phyloP scores from a whole-genome alignment of 1,139 yeast species.

The Taiozyma sp. region DNA sequence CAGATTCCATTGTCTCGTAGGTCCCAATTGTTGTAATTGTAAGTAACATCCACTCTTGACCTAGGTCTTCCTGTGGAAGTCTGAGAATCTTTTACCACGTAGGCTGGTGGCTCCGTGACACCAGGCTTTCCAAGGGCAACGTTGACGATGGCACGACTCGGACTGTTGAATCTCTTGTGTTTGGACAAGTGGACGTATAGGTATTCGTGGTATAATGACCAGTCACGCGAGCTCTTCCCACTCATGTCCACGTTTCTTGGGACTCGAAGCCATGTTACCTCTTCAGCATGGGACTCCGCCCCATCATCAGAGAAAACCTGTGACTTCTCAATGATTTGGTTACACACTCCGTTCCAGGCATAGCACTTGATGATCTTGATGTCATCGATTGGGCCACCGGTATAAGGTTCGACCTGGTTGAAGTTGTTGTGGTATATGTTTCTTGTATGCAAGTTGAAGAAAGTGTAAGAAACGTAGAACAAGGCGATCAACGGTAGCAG shows the following conservation, averaged over 20 bases:
- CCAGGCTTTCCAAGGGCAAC: slow-evolving; percentile 17
- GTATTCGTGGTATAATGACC: slow-evolving; percentile 15
- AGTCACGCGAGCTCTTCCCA: slow-evolving; percentile 6
- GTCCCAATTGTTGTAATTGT: slow-evolving; percentile 19
- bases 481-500: slow-evolving; percentile 12
- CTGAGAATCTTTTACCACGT: slow-evolving; percentile 19
- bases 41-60: slow-evolving; percentile 18
- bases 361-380: slow-evolving; percentile 19
- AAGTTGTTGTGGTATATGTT: slow-evolving; percentile 16
- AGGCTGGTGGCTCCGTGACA: slow-evolving; percentile 16
- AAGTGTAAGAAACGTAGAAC: slow-evolving; percentile 8
- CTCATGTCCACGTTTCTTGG: slow-evolving; percentile 15
- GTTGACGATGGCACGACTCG: slow-evolving; percentile 17
- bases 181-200: slow-evolving; percentile 17
- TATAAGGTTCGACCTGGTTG: slow-evolving; percentile 9
- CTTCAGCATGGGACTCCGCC: neutral
- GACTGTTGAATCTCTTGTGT: slow-evolving; percentile 4
- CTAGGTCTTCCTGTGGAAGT: slow-evolving; percentile 13
- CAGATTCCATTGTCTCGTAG: slow-evolving; percentile 29
- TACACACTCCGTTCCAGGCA: slow-evolving; percentile 20
- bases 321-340: slow-evolving; percentile 17
- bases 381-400: slow-evolving; percentile 21
- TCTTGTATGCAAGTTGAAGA: slow-evolving; percentile 17
- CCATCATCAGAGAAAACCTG: slow-evolving; percentile 1
- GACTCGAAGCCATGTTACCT: slow-evolving; percentile 15